phyloP scores from a whole-genome alignment of 2,329 filamentous ascomycete genomes.

The Sarocladium kiliense region DNA sequence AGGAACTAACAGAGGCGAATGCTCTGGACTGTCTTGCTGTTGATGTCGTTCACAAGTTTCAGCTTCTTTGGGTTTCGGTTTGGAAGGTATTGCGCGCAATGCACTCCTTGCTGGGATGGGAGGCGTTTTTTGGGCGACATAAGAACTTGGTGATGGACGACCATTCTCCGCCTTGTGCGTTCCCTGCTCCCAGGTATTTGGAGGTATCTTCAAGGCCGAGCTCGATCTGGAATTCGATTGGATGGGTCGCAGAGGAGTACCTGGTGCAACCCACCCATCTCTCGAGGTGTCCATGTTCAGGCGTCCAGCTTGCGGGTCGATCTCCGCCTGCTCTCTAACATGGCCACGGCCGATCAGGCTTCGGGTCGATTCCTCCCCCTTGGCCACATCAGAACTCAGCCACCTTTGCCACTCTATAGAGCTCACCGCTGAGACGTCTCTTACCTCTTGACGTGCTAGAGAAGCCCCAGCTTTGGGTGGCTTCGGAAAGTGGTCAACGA shows the following conservation, averaged over 20 bases:
- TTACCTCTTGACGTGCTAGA: neutral
- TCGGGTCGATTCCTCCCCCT: constrained; percentile 30
- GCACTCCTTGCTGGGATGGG: neutral
- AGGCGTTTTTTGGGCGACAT: neutral
- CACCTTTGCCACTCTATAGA: constrained; percentile 51
- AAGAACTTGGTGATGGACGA: neutral
- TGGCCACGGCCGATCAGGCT: constrained; percentile 27
- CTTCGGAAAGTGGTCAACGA: neutral
- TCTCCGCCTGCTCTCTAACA: constrained; percentile 45
- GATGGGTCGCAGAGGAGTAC: neutral
- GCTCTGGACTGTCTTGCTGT: neutral
- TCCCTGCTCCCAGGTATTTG: neutral
- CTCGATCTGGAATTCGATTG: neutral
- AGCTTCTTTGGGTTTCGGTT: neutral
- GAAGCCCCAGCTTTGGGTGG: neutral
- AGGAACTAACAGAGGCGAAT: neutral
- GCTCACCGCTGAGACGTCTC: constrained; percentile 36
- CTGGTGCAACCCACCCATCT: neutral
- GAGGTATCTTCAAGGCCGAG: neutral
- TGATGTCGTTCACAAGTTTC: neutral
- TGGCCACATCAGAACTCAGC: constrained; percentile 47
- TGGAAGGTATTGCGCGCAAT: neutral
- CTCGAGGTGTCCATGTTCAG: neutral
- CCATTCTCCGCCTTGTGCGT: neutral
- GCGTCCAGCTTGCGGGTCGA: constrained; percentile 27